A percentile compares a stretch with the other conserved stretches of the same genome.
phyloP scores from a whole-genome alignment of 352 stramenopile species.

The Phytophthora fragariaefolia region DNA sequence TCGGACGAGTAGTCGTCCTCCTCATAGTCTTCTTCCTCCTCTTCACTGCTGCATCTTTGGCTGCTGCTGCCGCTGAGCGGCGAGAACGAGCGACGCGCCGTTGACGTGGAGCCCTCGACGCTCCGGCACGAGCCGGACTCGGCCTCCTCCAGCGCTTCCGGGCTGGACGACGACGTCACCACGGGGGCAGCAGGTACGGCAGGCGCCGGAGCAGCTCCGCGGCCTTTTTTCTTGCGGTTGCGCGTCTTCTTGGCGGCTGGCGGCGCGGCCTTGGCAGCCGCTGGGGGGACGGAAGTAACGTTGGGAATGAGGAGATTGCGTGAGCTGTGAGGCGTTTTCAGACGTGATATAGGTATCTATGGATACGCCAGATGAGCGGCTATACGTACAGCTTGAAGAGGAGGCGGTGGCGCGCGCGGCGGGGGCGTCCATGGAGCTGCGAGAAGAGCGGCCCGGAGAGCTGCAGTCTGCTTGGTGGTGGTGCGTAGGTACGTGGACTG shows the following conservation, averaged over 20 bases:
- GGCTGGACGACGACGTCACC: conserved; percentile 26
- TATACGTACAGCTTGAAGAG: conserved; percentile 35
- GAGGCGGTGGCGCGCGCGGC: conserved; percentile 1
- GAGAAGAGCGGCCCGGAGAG: conserved; percentile 20
- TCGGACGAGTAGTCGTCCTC: conserved; percentile 90
- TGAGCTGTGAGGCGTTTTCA: neutral
- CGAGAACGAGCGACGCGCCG: conserved; percentile 39
- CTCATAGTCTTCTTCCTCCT: conserved; percentile 55
- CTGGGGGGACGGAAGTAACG: conserved; percentile 8
- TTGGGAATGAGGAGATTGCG: conserved; percentile 10
- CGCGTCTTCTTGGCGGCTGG: conserved; percentile 33
- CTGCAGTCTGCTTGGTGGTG: neutral
- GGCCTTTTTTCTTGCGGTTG: conserved; percentile 47
- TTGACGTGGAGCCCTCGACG: conserved; percentile 38
- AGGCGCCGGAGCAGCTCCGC: conserved; percentile 9
- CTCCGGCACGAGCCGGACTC: conserved; percentile 26
- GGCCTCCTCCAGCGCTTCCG: conserved; percentile 21
- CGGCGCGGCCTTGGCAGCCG: conserved; percentile 18
- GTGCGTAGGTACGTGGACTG: conserved; percentile 13
- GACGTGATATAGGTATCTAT: neutral
- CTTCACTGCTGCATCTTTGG: conserved; percentile 26
- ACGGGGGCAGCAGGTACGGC: conserved; percentile 11
- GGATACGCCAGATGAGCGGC: conserved; percentile 3
- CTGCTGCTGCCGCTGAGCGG: conserved; percentile 37
- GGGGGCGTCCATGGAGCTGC: conserved; percentile 31